A percentile compares a stretch with the other conserved stretches of the same genome.
These are phyloP conservation scores for Tephrocybe sp. DNA, from an alignment of 768 basidiomycete genomes.

Conservation along the genomic window DNA sequence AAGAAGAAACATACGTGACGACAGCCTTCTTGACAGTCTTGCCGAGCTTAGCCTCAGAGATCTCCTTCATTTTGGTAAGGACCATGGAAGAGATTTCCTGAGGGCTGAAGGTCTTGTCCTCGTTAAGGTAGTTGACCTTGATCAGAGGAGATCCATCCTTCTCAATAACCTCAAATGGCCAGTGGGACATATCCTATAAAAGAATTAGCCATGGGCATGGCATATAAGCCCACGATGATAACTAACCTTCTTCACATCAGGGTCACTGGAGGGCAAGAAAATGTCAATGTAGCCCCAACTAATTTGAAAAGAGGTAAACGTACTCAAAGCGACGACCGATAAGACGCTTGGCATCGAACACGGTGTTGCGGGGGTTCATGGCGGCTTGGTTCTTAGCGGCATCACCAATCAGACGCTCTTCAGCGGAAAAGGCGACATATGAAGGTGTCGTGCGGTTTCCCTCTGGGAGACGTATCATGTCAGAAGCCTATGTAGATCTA, in stretches of 20 bases:
- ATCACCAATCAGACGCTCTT: slow-evolving; percentile 98
- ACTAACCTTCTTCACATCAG: slow-evolving; percentile 85
- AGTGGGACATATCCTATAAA: slow-evolving; percentile 86
- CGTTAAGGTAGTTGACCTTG: slow-evolving; percentile 91
- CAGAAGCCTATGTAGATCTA: neutral
- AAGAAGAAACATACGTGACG: slow-evolving; percentile 70
- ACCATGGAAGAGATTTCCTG: slow-evolving; percentile 99
- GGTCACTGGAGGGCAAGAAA: slow-evolving; percentile 53
- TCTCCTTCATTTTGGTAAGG: slow-evolving; percentile 99
- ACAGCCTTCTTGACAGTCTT: slow-evolving; percentile 99
- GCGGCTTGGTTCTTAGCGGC: slow-evolving; percentile 98
- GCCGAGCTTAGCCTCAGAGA: slow-evolving; percentile 97
- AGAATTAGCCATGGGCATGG: slow-evolving; percentile 9
- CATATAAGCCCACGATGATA: slow-evolving; percentile 10
- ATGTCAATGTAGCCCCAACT: slow-evolving; percentile 7
- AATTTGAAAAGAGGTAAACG: slow-evolving; percentile 25
- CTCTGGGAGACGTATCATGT: slow-evolving; percentile 48
- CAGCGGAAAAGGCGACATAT: slow-evolving; percentile 96
- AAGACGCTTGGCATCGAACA: slow-evolving; percentile 98
- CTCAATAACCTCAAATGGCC: slow-evolving; percentile 97
- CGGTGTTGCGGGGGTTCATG: slow-evolving; percentile 99
- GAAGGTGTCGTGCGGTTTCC: slow-evolving; percentile 99
- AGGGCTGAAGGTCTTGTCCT: slow-evolving; percentile 94
- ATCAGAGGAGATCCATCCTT: slow-evolving; percentile 97
- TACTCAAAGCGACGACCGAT: slow-evolving; percentile 97